These are phyloP conservation scores for Colletotrichum cereale DNA, from an alignment of 2,329 filamentous ascomycete genomes.

Conservation along the genomic window DNA sequence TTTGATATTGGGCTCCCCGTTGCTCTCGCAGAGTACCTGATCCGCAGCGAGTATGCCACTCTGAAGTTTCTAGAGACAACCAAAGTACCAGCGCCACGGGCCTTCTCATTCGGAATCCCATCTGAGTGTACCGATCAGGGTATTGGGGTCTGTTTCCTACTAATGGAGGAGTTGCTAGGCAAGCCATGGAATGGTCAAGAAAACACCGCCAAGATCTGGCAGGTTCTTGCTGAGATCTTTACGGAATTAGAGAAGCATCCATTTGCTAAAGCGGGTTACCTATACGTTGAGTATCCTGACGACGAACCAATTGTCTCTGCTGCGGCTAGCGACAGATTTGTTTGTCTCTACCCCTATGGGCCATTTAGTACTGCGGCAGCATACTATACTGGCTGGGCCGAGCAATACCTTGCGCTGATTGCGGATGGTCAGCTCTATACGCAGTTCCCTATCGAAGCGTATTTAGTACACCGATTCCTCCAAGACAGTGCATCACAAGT, in stretches of 20 bases:
- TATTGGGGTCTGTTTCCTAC: constrained; percentile 46
- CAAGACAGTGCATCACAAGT: constrained; percentile 48
- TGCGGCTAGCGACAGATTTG: constrained; percentile 47
- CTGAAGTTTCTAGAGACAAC: constrained; percentile 48
- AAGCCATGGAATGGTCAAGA: constrained; percentile 42
- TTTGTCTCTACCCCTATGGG: constrained; percentile 42
- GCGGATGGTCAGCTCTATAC: constrained; percentile 49
- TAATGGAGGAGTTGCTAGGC: constrained; percentile 46
- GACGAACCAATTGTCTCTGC: constrained; percentile 41
- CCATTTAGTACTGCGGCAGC: constrained; percentile 32
- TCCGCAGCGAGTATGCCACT: constrained; percentile 49
- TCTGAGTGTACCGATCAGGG: constrained; percentile 40
- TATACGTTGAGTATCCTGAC: constrained; percentile 35
- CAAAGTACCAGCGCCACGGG: constrained; percentile 44
- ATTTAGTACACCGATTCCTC: constrained; percentile 55
- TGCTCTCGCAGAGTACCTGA: constrained; percentile 45
- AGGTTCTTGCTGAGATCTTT: constrained; percentile 45
- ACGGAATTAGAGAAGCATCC: constrained; percentile 45
- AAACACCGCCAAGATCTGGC: constrained; percentile 45
- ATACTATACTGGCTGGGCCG: constrained; percentile 45
- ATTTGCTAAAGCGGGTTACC: constrained; percentile 45
- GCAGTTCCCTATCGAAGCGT: constrained; percentile 47
- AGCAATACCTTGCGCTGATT: constrained; percentile 46
- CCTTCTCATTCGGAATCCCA: constrained; percentile 43
- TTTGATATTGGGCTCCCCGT: constrained; percentile 41